These are phyloP conservation scores for Phaseolus coccineus DNA, from an alignment of 331 rosid genomes.

Conservation along the genomic window DNA sequence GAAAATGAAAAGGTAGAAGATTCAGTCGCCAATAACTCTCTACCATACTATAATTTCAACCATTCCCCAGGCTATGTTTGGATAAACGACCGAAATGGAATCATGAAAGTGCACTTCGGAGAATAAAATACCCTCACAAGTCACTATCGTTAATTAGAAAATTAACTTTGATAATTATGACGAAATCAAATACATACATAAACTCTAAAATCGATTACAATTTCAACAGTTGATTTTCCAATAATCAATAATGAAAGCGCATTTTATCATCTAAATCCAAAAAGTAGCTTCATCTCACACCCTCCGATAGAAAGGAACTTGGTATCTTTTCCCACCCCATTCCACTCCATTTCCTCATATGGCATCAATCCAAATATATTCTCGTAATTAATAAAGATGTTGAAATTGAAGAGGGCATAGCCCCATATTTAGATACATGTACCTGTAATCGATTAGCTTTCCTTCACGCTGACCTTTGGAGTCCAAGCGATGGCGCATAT, in stretches of 20 bases:
- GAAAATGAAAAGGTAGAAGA: constrained; percentile 42
- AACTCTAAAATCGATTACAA: neutral
- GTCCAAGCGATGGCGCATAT: constrained; percentile 98
- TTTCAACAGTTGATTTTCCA: neutral
- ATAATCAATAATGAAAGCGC: neutral
- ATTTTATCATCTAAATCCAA: neutral
- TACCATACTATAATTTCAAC: constrained; percentile 14
- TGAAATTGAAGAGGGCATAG: constrained; percentile 23
- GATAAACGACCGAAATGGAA: neutral
- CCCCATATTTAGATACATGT: neutral
- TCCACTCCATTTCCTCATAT: neutral
- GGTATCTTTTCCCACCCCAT: neutral
- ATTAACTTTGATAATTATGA: neutral
- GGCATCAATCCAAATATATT: neutral
- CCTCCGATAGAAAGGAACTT: neutral
- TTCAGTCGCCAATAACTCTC: constrained; percentile 43
- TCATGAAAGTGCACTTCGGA: neutral
- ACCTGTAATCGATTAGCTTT: constrained; percentile 95
- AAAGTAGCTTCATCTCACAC: neutral
- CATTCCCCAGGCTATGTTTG: neutral
- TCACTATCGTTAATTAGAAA: neutral
- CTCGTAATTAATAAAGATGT: neutral
- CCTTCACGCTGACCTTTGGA: constrained; percentile 91
- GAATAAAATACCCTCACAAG: neutral
- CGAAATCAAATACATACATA: neutral